Conservation (phyloP, 805 yeast species). For the Starmerella sp. region DNA sequence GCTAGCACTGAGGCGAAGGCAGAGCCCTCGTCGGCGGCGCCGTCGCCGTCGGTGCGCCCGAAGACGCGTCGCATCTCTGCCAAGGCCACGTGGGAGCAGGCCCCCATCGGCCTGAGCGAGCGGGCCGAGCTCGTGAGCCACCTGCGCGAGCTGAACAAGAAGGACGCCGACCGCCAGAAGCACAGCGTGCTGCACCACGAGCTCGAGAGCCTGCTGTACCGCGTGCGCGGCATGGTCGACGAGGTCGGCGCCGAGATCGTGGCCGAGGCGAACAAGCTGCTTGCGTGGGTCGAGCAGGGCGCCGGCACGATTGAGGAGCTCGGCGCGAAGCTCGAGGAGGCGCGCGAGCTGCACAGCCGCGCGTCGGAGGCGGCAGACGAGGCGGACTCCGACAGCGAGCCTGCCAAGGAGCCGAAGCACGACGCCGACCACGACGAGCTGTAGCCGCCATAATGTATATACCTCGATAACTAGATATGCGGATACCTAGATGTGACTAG, state of each 20-base stretch:
- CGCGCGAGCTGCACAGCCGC: conserved; percentile 10
- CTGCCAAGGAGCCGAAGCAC: not conserved
- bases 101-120: conserved; percentile 40
- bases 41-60: conserved; percentile 22
- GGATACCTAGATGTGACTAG: too few species aligned
- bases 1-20: not conserved
- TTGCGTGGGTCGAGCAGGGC: conserved; percentile 20
- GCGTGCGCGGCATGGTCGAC: conserved; percentile 38
- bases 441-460: not conserved
- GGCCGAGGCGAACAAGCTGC: conserved; percentile 10
- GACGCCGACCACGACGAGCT: conserved; percentile 3
- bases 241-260: conserved; percentile 11
- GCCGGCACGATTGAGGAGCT: conserved; percentile 17
- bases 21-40: not conserved
- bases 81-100: conserved; percentile 31
- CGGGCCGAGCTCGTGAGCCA: conserved; percentile 39
- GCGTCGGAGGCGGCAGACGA: not conserved
- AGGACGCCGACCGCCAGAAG: conserved; percentile 44
- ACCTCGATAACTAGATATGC: not conserved
- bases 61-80: conserved; percentile 18
- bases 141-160: conserved; percentile 41
- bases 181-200: conserved; percentile 52
- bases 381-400: not conserved
- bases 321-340: conserved; percentile 12
- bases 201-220: conserved; percentile 65